Percentiles rank a stretch among this genome's conserved stretches.
These are phyloP conservation scores for Pythium guiyangense DNA, from an alignment of 352 stramenopile genomes.

Conservation along the genomic window DNA sequence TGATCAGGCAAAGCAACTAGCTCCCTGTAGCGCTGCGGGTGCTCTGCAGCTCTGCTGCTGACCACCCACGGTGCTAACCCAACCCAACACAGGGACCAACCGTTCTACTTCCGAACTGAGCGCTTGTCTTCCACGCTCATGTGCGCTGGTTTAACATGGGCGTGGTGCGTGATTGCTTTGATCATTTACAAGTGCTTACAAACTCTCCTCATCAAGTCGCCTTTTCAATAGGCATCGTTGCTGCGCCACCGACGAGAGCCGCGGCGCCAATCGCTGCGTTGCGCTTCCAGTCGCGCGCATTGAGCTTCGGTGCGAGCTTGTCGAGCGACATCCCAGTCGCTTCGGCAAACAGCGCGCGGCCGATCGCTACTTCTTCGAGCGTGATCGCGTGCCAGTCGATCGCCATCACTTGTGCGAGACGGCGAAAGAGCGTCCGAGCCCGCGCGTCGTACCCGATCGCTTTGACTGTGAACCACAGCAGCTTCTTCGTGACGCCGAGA, in stretches of 20 bases:
- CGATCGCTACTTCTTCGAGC: constrained; percentile 56
- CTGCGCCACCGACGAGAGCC: constrained; percentile 55
- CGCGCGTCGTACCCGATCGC: constrained; percentile 73
- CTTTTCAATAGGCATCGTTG: no score
- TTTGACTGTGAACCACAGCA: constrained; percentile 83
- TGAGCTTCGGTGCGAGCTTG: constrained; percentile 49
- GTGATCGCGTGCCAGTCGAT: constrained; percentile 57
- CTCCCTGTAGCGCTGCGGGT: no score
- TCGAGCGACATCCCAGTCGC: constrained; percentile 63
- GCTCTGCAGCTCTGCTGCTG: no score
- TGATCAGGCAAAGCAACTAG: no score
- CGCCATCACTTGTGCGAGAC: constrained; percentile 36
- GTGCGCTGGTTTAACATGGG: no score
- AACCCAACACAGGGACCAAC: no score
- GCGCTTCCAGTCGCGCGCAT: constrained; percentile 73
- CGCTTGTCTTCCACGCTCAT: no score
- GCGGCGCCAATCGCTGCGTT: constrained; percentile 70
- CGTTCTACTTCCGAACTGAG: no score
- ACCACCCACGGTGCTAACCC: no score
- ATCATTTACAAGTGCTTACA: no score
- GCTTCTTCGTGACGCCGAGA: constrained; percentile 50
- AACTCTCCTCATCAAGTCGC: no score
- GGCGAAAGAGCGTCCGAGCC: constrained; percentile 45
- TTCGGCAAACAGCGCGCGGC: constrained; percentile 58
- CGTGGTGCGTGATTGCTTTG: no score